Conservation (phyloP, 257 asterid genomes). For the Paulownia fortunei region DNA sequence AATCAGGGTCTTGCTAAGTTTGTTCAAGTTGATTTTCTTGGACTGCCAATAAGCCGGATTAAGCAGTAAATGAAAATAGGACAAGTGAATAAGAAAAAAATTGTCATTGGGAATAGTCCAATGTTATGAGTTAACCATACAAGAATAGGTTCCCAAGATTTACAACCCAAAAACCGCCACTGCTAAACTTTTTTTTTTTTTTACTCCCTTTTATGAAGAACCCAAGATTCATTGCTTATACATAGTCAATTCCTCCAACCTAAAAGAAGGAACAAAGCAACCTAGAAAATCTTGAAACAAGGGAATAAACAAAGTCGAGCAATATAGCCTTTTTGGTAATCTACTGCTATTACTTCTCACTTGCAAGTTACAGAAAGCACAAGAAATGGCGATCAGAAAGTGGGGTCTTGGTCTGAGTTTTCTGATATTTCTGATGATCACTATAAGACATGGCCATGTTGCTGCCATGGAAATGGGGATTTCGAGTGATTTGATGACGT, state of each 20-base stretch:
- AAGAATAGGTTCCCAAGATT: constrained; percentile 9
- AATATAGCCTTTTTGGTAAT: not conserved
- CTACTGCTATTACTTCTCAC: too few relatives aligned
- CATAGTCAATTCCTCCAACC: not conserved
- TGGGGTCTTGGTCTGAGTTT: constrained; percentile 26
- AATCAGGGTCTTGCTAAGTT: not conserved
- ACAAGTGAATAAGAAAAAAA: not conserved
- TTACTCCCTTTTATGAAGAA: not conserved
- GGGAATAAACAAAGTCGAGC: not conserved
- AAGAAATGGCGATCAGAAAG: constrained; percentile 32
- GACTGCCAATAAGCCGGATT: not conserved
- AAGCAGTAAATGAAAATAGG: not conserved
- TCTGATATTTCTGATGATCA: constrained; percentile 24
- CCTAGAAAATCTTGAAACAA: constrained; percentile 24
- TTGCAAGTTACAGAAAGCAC: not conserved
- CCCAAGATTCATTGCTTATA: not conserved
- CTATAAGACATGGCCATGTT: constrained; percentile 9
- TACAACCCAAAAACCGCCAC: constrained; percentile 5
- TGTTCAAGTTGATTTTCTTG: not conserved
- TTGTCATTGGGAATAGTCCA: not conserved
- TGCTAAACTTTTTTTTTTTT: not conserved
- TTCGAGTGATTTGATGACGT: constrained; percentile 25
- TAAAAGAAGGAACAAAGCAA: not conserved
- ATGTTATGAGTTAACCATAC: constrained; percentile 38
- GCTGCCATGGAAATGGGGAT: constrained; percentile 28